These are phyloP conservation scores for Kodamaea ohmeri DNA, from an alignment of 1,139 yeast species.

Conservation along the genomic window DNA sequence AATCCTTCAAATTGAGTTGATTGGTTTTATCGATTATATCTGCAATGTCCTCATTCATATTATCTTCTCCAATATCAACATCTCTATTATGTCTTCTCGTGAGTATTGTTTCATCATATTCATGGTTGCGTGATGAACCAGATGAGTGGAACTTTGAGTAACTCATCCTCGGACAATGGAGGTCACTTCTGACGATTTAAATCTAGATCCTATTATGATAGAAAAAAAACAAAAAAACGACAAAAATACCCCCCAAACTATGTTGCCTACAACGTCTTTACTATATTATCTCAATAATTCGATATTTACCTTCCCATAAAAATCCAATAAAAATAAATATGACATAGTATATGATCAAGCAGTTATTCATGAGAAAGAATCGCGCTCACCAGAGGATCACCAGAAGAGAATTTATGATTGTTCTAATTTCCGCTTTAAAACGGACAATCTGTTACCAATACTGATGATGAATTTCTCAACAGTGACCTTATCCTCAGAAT, in stretches of 20 bases:
- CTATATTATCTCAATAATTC: neutral
- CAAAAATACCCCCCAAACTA: no score
- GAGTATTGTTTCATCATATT: neutral
- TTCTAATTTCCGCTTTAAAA: slow-evolving; percentile 47
- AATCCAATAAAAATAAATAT: neutral
- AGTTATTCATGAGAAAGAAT: no score
- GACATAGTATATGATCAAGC: neutral
- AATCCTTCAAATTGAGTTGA: slow-evolving; percentile 11
- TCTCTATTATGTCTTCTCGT: slow-evolving; percentile 1
- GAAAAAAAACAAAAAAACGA: neutral
- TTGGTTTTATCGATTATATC: slow-evolving; percentile 17
- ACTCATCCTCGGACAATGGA: no score
- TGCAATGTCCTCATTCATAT: slow-evolving; percentile 11
- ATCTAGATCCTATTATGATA: neutral
- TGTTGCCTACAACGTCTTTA: neutral
- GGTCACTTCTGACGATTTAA: no score
- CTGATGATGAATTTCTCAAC: slow-evolving; percentile 76
- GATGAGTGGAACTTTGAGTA: neutral
- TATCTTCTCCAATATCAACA: neutral
- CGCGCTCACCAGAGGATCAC: no score
- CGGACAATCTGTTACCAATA: slow-evolving; percentile 65
- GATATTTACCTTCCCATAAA: slow-evolving; percentile 2
- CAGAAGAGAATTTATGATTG: slow-evolving; percentile 5
- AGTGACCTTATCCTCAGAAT: slow-evolving; percentile 66
- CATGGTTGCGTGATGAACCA: neutral